These are phyloP conservation scores for Ananas comosus DNA, from an alignment of 176 grass and related monocot species.

Conservation along the genomic window DNA sequence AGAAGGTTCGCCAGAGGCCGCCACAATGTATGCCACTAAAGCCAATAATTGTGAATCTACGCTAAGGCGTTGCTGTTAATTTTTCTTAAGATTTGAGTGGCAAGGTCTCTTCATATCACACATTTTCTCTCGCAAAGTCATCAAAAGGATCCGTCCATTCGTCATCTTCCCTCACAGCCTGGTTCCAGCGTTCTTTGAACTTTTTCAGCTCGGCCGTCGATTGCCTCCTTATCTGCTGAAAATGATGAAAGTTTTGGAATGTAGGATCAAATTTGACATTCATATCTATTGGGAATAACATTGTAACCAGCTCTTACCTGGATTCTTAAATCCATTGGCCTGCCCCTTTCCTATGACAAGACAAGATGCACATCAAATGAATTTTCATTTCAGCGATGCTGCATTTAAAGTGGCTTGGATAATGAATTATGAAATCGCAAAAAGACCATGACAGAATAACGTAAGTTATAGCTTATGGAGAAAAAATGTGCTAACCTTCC, in stretches of 20 bases:
- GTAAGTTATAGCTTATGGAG: too few species aligned
- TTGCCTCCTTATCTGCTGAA: conserved; percentile 70
- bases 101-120: too few species aligned
- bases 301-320: conserved; percentile 37
- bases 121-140: conserved; percentile 3
- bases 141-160: conserved; percentile 72
- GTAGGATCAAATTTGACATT: not conserved
- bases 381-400: not conserved
- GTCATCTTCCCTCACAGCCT: conserved; percentile 60
- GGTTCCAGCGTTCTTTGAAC: conserved; percentile 87
- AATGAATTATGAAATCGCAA: not conserved
- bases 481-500: not conserved
- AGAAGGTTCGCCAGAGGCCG: too few species aligned
- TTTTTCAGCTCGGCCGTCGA: conserved; percentile 72
- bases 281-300: conserved; percentile 1
- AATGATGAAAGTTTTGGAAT: conserved; percentile 1
- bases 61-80: too few species aligned
- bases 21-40: too few species aligned
- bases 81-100: too few species aligned
- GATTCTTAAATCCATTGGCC: conserved; percentile 72
- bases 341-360: not conserved
- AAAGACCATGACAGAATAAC: too few species aligned
- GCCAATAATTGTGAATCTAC: too few species aligned
- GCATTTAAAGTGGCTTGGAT: not conserved
- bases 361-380: not conserved